Conservation (phyloP, 495 filamentous ascomycete genomes). For the Bathelium albidoporum region DNA sequence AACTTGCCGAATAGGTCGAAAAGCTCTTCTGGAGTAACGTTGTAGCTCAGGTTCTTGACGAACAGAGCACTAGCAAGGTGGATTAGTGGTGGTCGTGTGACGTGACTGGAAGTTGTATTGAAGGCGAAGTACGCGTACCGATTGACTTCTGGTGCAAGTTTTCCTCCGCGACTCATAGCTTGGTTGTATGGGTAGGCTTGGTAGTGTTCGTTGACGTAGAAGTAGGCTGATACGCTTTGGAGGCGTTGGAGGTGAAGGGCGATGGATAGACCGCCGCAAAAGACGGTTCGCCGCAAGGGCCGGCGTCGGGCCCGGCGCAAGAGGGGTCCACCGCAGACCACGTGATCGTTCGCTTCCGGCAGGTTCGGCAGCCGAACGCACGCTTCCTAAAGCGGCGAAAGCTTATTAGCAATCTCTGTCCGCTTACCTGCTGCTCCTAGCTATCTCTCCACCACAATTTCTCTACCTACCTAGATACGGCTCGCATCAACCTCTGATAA, state of each 20-base stretch:
- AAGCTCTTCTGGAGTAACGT: conserved; percentile 86
- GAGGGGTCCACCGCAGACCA: not conserved
- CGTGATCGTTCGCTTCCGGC: not conserved
- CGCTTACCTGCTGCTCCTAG: not conserved
- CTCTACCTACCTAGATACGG: too few relatives aligned
- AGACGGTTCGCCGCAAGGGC: not conserved
- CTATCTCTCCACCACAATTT: not conserved
- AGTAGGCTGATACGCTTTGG: not conserved
- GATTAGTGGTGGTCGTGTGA: not conserved
- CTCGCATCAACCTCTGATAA: too few relatives aligned
- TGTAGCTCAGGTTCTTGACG: conserved; percentile 97
- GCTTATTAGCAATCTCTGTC: not conserved
- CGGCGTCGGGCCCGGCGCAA: not conserved
- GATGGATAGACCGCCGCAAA: not conserved
- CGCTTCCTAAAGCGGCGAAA: not conserved
- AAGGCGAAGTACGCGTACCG: conserved; percentile 46
- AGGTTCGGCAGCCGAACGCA: not conserved
- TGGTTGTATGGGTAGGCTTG: conserved; percentile 12
- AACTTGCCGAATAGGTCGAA: conserved; percentile 95
- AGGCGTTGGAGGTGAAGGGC: not conserved
- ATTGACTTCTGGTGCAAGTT: conserved; percentile 95
- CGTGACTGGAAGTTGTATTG: not conserved
- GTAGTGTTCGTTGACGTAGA: not conserved
- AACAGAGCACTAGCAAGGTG: conserved; percentile 61
- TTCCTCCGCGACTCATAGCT: conserved; percentile 72